Conservation (phyloP, 257 asterid genomes). For the Gentiana macrophylla region DNA sequence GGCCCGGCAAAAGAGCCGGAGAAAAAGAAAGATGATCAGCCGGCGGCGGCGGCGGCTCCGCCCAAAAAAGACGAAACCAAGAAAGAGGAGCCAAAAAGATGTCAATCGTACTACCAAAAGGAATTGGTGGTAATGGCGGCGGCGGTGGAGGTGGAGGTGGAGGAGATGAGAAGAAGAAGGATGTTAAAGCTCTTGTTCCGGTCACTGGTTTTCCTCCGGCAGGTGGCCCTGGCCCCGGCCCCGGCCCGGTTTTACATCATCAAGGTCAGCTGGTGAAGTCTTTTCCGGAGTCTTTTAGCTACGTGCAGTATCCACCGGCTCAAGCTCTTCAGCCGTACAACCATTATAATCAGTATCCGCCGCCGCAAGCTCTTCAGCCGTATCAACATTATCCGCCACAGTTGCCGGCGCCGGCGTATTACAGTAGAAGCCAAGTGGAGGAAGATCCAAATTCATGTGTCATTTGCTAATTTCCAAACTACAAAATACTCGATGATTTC, state of each 20-base stretch:
- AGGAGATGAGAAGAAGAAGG: slow-evolving; percentile 30
- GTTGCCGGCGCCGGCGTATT: too few species aligned
- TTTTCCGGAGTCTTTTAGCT: too few species aligned
- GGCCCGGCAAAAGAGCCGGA: slow-evolving; percentile 80
- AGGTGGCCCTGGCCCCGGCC: too few species aligned
- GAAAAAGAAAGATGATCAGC: slow-evolving; percentile 38
- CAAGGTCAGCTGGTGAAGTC: too few species aligned
- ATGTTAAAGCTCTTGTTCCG: slow-evolving; percentile 14
- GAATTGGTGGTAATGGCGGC: too few species aligned
- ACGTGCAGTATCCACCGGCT: not conserved
- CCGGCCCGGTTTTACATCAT: too few species aligned
- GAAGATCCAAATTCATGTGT: slow-evolving; percentile 20
- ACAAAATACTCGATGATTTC: slow-evolving; percentile 5
- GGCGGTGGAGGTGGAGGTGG: too few species aligned
- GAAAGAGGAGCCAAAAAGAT: not conserved
- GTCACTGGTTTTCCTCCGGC: too few species aligned
- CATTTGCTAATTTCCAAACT: slow-evolving; percentile 13
- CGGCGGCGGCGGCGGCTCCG: slow-evolving; percentile 11
- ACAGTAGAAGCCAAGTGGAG: too few species aligned
- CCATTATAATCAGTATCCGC: slow-evolving; percentile 13
- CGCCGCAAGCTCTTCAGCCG: slow-evolving; percentile 10
- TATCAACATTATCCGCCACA: slow-evolving; percentile 4
- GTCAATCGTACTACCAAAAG: too few species aligned
- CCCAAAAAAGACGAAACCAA: slow-evolving; percentile 11
- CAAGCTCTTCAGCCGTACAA: slow-evolving; percentile 24